Base-by-base conservation (phyloP, 2,329 filamentous ascomycete species). In the Ophiocordyceps robertsii region DNA sequence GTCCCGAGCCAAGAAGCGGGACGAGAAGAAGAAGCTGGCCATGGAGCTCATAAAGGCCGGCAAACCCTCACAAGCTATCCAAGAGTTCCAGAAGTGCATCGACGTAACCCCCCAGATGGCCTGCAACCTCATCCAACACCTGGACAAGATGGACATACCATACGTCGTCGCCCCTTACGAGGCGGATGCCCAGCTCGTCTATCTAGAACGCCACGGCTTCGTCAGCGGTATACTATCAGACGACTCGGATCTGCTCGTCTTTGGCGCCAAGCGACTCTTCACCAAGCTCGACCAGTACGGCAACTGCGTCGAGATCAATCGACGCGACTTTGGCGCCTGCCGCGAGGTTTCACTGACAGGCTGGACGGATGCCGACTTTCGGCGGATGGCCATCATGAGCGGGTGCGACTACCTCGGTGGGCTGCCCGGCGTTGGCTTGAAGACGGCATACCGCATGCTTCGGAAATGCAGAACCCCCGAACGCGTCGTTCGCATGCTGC, bases 91-190 rank as follows among this genome's bases (percentile, higher is more conserved):
- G 57, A 98, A 96, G 60, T 84, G 89, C 38, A 83, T 96, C 46
- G 92, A 98, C 60, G 80, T 98, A 32, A 96, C 92, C 2, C 90
- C 93, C 2, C 81, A 92, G 54, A 98, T 98, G 93, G 92, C 92
- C 8, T 78, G 85, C 7, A 74, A 84, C 50, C 66, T 96, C 42
- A 98, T 98, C 45, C 88, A 95, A 51, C 86, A 94, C 59, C 70
- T 96, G 53, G 95, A 93, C 64, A 77, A 77, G 54, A 68, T 81
- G 54, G 73, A 78, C 33, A 73, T 98, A 14, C 75, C 86, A 44
- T 96, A 95, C 57, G 72, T 98, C 43, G 93, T 98, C 16, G 92
- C 92, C 1, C 92, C 92, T 0, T 98, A 95, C 63, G 92, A 98
- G 68, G 92, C 92, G 38, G 92, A 98, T 61, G 82, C 90, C n/a